Conservation (phyloP, 495 filamentous ascomycete genomes). For the Talaromyces nanjingensis region DNA sequence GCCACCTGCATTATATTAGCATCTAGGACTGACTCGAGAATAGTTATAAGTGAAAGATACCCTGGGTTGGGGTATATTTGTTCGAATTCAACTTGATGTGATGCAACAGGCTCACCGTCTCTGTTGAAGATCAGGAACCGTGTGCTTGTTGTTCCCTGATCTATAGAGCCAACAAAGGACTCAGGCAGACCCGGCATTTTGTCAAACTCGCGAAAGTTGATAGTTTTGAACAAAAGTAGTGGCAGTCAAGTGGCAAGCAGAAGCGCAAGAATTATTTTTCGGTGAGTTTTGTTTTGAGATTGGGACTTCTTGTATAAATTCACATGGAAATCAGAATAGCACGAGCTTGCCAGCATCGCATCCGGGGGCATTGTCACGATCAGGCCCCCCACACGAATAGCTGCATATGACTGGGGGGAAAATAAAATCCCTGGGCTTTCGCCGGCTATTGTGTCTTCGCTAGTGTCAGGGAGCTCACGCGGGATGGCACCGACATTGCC, state of each 20-base stretch:
- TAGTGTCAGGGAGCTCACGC: not conserved
- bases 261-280: not conserved
- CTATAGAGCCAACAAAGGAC: constrained; percentile 64
- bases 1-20: constrained; percentile 57
- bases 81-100: constrained; percentile 85
- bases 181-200: constrained; percentile 12
- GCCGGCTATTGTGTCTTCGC: constrained; percentile 1
- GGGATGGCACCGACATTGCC: not conserved
- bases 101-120: constrained; percentile 70
- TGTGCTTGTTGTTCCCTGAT: constrained; percentile 90
- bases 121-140: constrained; percentile 87
- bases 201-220: constrained; percentile 16
- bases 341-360: not conserved
- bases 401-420: not conserved
- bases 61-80: constrained; percentile 87
- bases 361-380: not conserved
- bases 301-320: not conserved
- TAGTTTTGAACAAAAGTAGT: constrained; percentile 2
- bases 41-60: constrained; percentile 36
- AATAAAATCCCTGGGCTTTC: not conserved
- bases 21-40: not conserved
- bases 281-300: not conserved
- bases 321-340: not conserved
- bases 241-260: not conserved
- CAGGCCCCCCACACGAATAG: not conserved